These are phyloP conservation scores for Gigaspora rosea DNA, from an alignment of 192 early-diverging fungal genomes.

Conservation along the genomic window DNA sequence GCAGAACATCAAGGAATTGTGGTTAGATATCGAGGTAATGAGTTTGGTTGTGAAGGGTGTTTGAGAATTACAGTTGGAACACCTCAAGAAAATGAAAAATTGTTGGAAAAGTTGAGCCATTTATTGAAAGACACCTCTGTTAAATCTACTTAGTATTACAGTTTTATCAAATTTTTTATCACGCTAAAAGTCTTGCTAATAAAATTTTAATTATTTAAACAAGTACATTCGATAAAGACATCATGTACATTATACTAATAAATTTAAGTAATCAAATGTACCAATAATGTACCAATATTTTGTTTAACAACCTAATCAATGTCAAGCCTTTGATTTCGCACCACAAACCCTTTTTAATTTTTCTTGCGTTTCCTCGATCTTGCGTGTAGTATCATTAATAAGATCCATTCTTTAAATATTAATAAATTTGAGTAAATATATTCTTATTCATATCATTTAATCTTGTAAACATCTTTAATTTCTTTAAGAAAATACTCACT, in stretches of 20 bases:
- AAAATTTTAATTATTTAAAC: no score
- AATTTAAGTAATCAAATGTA: no score
- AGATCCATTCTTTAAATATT: constrained; percentile 1
- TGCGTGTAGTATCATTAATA: not conserved
- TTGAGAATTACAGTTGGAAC: constrained; percentile 95
- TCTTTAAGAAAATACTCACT: not conserved
- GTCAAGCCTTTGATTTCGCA: no score
- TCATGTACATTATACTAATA: no score
- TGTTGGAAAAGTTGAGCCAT: not conserved
- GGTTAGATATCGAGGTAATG: constrained; percentile 91
- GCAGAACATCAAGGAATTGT: constrained; percentile 87
- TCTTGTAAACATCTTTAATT: no score
- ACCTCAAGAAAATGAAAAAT: constrained; percentile 69
- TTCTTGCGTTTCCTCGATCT: not conserved
- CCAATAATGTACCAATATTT: no score
- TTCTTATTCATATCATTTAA: not conserved
- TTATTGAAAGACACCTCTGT: not conserved
- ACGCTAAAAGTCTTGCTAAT: no score
- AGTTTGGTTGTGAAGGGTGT: constrained; percentile 91
- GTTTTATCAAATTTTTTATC: no score
- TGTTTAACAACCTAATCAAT: no score
- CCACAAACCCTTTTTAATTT: not conserved
- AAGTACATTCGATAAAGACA: no score
- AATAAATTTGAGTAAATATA: not conserved
- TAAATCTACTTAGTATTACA: no score